Percentiles rank a stretch among this genome's conserved stretches.
Conservation (phyloP, 805 yeast species). For the Monosporozyma servazzii region DNA sequence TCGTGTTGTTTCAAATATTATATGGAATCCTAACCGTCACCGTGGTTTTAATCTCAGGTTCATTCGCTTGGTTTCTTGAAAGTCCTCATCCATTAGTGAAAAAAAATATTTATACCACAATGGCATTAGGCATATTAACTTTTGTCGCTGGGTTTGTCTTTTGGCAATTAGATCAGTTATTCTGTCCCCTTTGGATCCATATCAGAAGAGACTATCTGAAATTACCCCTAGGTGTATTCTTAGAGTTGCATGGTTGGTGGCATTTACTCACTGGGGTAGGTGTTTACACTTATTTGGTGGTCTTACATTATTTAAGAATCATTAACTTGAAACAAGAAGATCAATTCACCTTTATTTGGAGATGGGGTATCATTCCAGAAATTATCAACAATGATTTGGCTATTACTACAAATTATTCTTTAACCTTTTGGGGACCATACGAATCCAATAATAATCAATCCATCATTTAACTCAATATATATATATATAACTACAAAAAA, state of each 20-base stretch:
- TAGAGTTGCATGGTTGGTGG: conserved; percentile 99
- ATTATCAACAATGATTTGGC: conserved; percentile 23
- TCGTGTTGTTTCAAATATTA: conserved; percentile 80
- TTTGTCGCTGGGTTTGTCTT: conserved; percentile 69
- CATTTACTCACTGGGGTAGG: conserved; percentile 81
- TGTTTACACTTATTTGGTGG: conserved; percentile 75
- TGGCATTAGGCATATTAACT: conserved; percentile 48
- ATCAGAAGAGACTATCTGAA: conserved; percentile 61
- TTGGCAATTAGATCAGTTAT: conserved; percentile 85
- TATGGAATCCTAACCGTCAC: conserved; percentile 72
- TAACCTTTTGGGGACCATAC: conserved; percentile 14
- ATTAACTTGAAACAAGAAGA: conserved; percentile 51
- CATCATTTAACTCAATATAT: neutral
- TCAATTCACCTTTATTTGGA: conserved; percentile 50
- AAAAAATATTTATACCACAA: conserved; percentile 43
- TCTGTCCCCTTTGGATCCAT: conserved; percentile 51
- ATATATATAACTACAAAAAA: neutral
- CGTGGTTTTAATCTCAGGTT: conserved; percentile 53
- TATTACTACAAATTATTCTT: conserved; percentile 21
- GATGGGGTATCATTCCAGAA: conserved; percentile 51
- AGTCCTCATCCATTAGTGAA: conserved; percentile 34
- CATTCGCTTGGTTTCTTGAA: conserved; percentile 33
- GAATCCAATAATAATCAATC: conserved; percentile 1
- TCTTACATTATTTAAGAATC: conserved; percentile 64
- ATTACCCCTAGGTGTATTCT: conserved; percentile 67